These are phyloP conservation scores for Clavariopsis aquatica DNA, from an alignment of 495 filamentous ascomycete genomes.

Conservation along the genomic window DNA sequence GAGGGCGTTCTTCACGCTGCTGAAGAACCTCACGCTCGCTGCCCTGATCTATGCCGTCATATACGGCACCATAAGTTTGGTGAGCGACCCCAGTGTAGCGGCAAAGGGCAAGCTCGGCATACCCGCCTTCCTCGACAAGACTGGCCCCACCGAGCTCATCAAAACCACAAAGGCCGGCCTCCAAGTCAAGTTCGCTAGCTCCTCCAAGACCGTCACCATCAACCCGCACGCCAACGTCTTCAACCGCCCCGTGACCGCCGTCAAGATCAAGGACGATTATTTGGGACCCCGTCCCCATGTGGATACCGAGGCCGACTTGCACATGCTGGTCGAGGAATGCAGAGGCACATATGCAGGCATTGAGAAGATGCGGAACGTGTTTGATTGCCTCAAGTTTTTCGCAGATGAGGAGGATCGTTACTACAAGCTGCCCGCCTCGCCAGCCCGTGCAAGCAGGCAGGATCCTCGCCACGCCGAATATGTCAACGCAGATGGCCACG, in stretches of 20 bases:
- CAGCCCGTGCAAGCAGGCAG: slow-evolving; percentile 47
- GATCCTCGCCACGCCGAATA: slow-evolving; percentile 49
- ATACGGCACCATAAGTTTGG: slow-evolving; percentile 36
- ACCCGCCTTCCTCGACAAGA: slow-evolving; percentile 41
- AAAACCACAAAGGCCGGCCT: slow-evolving; percentile 41
- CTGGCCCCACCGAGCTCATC: slow-evolving; percentile 40
- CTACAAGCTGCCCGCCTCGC: slow-evolving; percentile 46
- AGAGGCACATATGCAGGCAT: slow-evolving; percentile 51
- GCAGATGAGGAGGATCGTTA: slow-evolving; percentile 52
- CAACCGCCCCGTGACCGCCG: slow-evolving; percentile 53
- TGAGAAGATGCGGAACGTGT: slow-evolving; percentile 58
- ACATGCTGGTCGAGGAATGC: slow-evolving; percentile 54
- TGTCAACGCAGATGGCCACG: slow-evolving; percentile 46
- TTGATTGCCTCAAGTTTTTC: slow-evolving; percentile 55
- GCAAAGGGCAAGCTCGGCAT: slow-evolving; percentile 40
- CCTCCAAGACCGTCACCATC: slow-evolving; percentile 43
- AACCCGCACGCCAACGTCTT: slow-evolving; percentile 53
- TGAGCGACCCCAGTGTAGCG: slow-evolving; percentile 27
- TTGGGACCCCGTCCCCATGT: slow-evolving; percentile 53
- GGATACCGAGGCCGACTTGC: slow-evolving; percentile 55
- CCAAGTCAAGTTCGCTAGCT: slow-evolving; percentile 40
- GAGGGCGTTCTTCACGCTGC: slow-evolving; percentile 31
- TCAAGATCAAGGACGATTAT: slow-evolving; percentile 53
- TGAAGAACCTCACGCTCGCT: slow-evolving; percentile 38
- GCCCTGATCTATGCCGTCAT: slow-evolving; percentile 37